phyloP scores from a whole-genome alignment of 2,329 filamentous ascomycete genomes.

The Xylaria sp. region DNA sequence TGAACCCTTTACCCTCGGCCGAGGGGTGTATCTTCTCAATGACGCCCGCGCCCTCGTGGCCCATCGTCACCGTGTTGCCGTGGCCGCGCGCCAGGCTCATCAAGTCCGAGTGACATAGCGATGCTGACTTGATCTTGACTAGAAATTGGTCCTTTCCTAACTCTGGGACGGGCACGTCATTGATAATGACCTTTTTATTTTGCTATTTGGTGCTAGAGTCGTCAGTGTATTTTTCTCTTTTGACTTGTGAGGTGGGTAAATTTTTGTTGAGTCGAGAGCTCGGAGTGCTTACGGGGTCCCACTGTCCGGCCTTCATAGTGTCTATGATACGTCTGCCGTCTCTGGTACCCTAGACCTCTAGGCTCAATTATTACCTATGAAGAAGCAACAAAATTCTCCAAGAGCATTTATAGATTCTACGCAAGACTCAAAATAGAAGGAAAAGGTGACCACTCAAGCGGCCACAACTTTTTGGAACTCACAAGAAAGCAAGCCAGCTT shows the following conservation, averaged over 20 bases:
- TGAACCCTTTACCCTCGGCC: constrained; percentile 31
- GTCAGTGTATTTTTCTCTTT: neutral
- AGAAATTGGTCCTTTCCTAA: constrained; percentile 33
- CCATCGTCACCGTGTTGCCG: constrained; percentile 26
- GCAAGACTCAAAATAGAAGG: neutral
- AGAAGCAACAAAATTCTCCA: neutral
- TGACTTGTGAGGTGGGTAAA: neutral
- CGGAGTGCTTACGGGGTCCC: constrained; percentile 24
- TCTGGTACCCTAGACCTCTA: neutral
- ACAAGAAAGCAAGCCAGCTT: neutral
- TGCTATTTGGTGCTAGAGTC: neutral
- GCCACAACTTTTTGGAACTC: neutral
- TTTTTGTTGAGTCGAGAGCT: no score
- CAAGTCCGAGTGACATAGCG: constrained; percentile 29
- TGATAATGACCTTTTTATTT: constrained; percentile 32
- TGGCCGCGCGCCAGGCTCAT: constrained; percentile 20
- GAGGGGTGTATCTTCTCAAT: constrained; percentile 31
- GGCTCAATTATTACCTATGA: neutral
- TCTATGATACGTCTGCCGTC: neutral
- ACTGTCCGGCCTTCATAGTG: constrained; percentile 35
- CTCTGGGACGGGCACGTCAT: constrained; percentile 40
- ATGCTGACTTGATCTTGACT: constrained; percentile 33
- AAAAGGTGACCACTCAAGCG: neutral
- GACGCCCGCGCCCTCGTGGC: constrained; percentile 33
- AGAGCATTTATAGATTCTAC: neutral